Conservation (phyloP, 306 rosid genomes). For the Prinsepia uniflora region DNA sequence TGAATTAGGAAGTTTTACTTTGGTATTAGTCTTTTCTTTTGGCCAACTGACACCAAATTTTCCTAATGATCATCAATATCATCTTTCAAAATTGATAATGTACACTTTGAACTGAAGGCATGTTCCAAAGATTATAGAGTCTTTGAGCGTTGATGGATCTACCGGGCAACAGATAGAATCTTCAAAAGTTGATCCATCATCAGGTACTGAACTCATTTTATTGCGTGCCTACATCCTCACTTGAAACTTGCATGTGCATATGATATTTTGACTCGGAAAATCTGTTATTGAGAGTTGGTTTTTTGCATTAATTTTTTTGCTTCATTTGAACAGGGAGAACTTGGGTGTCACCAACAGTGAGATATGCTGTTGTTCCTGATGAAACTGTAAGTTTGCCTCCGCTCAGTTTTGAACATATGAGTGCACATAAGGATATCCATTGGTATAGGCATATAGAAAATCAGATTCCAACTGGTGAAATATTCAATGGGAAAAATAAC, state of each 20-base stretch:
- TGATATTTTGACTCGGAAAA: background rate
- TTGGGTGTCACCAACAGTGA: constrained; percentile 60
- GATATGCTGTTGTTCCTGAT: constrained; percentile 96
- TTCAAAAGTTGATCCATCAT: constrained; percentile 53
- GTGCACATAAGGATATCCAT: background rate
- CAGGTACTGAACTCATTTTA: constrained; percentile 50
- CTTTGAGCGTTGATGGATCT: constrained; percentile 85
- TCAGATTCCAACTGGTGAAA: background rate
- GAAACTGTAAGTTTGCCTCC: constrained; percentile 63
- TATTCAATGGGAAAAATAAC: background rate
- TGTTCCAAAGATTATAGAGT: constrained; percentile 66
- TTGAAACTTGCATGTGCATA: background rate
- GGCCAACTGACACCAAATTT: background rate
- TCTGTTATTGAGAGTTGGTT: constrained; percentile 8
- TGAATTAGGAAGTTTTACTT: background rate
- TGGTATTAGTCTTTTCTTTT: background rate
- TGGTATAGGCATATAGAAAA: background rate
- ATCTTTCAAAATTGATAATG: constrained; percentile 25
- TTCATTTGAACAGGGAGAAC: constrained; percentile 47
- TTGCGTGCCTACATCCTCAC: constrained; percentile 11
- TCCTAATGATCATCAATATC: constrained; percentile 10
- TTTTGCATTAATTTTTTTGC: constrained; percentile 5
- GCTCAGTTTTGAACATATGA: background rate
- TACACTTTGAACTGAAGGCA: constrained; percentile 52
- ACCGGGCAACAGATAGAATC: constrained; percentile 70